Base-by-base conservation (phyloP, 441 rosid genomes). In the Gossypium lobatum region DNA sequence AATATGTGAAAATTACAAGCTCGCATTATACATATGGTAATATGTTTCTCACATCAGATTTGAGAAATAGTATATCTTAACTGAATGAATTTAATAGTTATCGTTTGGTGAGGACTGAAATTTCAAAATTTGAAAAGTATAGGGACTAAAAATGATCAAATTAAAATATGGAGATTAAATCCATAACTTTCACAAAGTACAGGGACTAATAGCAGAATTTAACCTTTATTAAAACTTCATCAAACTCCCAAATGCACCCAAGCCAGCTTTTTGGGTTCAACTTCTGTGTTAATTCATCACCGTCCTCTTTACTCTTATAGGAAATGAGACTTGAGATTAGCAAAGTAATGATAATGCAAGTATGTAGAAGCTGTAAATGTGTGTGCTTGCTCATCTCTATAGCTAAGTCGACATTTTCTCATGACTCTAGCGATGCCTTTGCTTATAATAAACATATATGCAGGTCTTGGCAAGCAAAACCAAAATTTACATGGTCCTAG, bases 381-480 rank as follows among this genome's bases (percentile, higher is more conserved):
- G 23, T 64, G 54, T 3, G 54, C 53, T 37, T 63, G 53, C 31
- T 20, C 37, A 11, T 50, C 14, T 67, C 23, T 68, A 39, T 39
- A 50, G 71, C 71, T 6, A 21, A 50, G 45, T 50, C 23, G 14
- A 67, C 20, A n/a, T 8, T n/a, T n/a, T 0, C 26, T 52, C 17
- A 34, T 26, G 72, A 68, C 46, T 17, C 71, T 7, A 55, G 60
- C 17, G 42, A 6, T 54, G 66, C 8, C 42, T 63, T 64, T 54
- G 20, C 18, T 61, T 65, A 17, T 26, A 34, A 42, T 63, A 25
- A 78, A 77, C 31, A 16, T 16, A 50, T 50, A 50, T 78, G 84
- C 87, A 95, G 99, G 95, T 93, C 13, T 81, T 95, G 86, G 99
- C 99, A 31, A 95, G 95, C 84, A 95, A 91, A 81, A 88, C 89